Evolutionary conservation across 2,329 filamentous ascomycete species (phyloP).

Genomic region (Hypoxylon sp.): DNA sequence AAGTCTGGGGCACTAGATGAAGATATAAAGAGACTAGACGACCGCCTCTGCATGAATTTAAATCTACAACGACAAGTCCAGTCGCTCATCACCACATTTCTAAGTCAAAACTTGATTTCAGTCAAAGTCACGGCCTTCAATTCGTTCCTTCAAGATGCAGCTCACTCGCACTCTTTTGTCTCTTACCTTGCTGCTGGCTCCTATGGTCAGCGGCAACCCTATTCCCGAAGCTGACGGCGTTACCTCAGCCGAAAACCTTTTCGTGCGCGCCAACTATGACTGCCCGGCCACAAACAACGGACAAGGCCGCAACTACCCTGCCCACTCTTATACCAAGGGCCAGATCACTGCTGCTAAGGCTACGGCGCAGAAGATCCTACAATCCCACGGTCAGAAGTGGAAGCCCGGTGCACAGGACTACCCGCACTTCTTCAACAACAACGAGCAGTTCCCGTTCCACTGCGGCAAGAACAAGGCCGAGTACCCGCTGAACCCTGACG

Average conservation of each 20-base stretch:
- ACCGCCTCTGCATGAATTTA: background rate
- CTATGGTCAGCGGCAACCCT: slow-evolving; percentile 13
- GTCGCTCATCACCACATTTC: background rate
- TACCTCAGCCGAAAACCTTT: slow-evolving; percentile 4
- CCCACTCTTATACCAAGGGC: slow-evolving; percentile 13
- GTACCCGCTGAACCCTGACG: slow-evolving; percentile 7
- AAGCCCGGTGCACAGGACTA: slow-evolving; percentile 19
- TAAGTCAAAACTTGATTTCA: background rate
- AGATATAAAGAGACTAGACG: background rate
- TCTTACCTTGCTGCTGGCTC: slow-evolving; percentile 21
- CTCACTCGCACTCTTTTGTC: slow-evolving; percentile 16
- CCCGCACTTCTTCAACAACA: slow-evolving; percentile 30
- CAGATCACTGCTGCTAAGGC: slow-evolving; percentile 16
- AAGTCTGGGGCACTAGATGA: background rate
- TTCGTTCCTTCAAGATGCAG: slow-evolving; percentile 15
- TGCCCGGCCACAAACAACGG: slow-evolving; percentile 25
- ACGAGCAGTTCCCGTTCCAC: slow-evolving; percentile 21
- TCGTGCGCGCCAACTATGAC: slow-evolving; percentile 15
- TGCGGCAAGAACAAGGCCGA: slow-evolving; percentile 30
- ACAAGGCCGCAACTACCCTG: slow-evolving; percentile 7
- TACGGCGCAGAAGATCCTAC: slow-evolving; percentile 15
- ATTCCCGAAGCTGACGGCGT: slow-evolving; percentile 3
- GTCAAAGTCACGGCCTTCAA: background rate
- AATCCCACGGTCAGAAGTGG: slow-evolving; percentile 18
- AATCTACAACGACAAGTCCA: background rate